Conservation (phyloP, 2,329 filamentous ascomycete species). For the Fusarium vanettenii region DNA sequence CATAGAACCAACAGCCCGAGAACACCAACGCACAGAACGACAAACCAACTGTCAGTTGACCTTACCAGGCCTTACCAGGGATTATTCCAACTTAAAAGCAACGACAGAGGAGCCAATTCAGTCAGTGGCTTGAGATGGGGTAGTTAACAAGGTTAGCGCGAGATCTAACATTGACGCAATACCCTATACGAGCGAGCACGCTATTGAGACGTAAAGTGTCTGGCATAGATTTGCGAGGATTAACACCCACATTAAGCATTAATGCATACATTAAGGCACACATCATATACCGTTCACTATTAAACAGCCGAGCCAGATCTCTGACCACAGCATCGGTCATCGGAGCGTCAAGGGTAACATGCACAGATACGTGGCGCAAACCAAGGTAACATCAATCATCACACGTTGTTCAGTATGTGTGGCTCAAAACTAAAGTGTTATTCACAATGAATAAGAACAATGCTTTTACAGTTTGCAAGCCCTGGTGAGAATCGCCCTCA, state of each 20-base stretch:
- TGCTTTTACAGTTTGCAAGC: slow-evolving; percentile 20
- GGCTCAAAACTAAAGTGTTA: slow-evolving; percentile 11
- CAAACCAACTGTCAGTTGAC: background rate
- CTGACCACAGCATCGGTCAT: background rate
- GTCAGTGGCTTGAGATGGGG: background rate
- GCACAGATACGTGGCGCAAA: background rate
- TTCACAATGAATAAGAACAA: slow-evolving; percentile 24
- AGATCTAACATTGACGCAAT: background rate
- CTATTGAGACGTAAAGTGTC: background rate
- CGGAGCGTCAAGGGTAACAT: background rate
- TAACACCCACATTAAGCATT: background rate
- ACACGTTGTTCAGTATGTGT: background rate
- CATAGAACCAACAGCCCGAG: background rate
- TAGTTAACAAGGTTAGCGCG: background rate
- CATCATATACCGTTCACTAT: background rate
- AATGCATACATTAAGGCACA: background rate
- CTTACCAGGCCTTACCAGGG: background rate
- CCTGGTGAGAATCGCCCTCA: slow-evolving; percentile 25
- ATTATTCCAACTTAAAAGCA: background rate
- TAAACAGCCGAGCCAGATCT: background rate
- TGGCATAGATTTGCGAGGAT: background rate
- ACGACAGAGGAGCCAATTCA: background rate
- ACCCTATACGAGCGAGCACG: background rate
- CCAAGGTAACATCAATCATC: background rate
- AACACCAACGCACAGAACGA: background rate